Evolutionary conservation across 768 basidiomycete genomes (phyloP).

Genomic region (Agrocybe chaxingu): DNA sequence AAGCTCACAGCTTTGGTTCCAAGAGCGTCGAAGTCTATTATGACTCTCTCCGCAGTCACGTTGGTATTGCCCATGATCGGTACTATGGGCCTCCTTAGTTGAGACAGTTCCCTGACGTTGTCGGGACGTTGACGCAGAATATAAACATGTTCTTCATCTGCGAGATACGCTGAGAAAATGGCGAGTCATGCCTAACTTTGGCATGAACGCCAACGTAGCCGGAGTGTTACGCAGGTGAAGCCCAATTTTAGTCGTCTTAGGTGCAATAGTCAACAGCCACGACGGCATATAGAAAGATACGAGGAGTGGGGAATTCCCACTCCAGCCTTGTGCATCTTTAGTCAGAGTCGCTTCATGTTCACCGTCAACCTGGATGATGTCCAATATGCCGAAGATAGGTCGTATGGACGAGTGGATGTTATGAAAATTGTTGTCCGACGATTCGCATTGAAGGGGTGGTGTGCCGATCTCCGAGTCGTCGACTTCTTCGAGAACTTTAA

Average conservation of each 20-base stretch:
- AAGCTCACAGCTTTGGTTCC: too few relatives aligned
- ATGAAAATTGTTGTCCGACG: constrained; percentile 13
- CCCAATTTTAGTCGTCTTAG: constrained; percentile 10
- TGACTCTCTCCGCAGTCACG: too few relatives aligned
- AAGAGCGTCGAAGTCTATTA: too few relatives aligned
- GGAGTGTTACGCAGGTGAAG: constrained; percentile 22
- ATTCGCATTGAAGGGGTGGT: constrained; percentile 24
- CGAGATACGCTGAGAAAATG: constrained; percentile 24
- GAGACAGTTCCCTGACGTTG: neutral
- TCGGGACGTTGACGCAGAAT: constrained; percentile 16
- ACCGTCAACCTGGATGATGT: neutral
- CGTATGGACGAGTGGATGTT: constrained; percentile 27
- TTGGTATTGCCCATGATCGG: too few relatives aligned
- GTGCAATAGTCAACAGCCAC: constrained; percentile 16
- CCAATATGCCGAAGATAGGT: constrained; percentile 18
- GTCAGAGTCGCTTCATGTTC: constrained; percentile 11
- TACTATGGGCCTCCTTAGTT: neutral
- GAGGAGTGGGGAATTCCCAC: constrained; percentile 23
- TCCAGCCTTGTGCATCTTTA: constrained; percentile 21
- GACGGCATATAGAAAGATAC: constrained; percentile 25
- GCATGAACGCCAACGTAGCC: constrained; percentile 10
- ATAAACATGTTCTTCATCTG: constrained; percentile 25
- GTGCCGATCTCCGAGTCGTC: constrained; percentile 13
- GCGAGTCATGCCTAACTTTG: constrained; percentile 18
- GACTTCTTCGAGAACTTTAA: constrained; percentile 17